Evolutionary conservation across 352 stramenopile species (phyloP).

Genomic region (Peronospora farinosa): DNA sequence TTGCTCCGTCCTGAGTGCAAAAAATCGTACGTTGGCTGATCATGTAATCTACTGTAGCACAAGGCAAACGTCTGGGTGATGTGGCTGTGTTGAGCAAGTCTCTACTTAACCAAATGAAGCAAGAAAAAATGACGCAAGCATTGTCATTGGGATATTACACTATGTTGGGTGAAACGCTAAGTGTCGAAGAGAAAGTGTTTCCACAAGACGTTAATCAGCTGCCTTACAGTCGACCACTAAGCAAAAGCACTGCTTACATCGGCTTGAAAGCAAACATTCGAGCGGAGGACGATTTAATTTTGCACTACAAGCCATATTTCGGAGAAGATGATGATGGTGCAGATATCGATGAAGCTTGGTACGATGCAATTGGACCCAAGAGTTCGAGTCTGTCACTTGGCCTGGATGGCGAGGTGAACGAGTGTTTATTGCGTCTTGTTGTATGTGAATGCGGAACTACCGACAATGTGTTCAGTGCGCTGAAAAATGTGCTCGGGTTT

Average conservation of each 20-base stretch:
- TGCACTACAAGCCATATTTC: slow-evolving; percentile 89
- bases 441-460: slow-evolving; percentile 46
- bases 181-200: slow-evolving; percentile 13
- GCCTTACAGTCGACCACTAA: slow-evolving; percentile 42
- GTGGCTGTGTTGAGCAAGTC: slow-evolving; percentile 27
- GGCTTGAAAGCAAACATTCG: slow-evolving; percentile 65
- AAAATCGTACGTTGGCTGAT: neutral
- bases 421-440: slow-evolving; percentile 64
- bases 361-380: slow-evolving; percentile 44
- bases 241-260: slow-evolving; percentile 57
- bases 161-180: slow-evolving; percentile 22
- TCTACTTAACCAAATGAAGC: slow-evolving; percentile 40
- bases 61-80: slow-evolving; percentile 15
- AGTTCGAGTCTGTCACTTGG: slow-evolving; percentile 36
- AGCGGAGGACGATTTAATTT: slow-evolving; percentile 83
- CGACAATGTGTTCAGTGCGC: slow-evolving; percentile 50
- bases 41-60: slow-evolving; percentile 8
- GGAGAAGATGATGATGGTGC: slow-evolving; percentile 85
- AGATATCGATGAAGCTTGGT: slow-evolving; percentile 66
- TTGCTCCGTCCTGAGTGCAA: neutral
- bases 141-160: slow-evolving; percentile 34
- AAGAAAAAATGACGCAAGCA: slow-evolving; percentile 23
- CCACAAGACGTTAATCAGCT: slow-evolving; percentile 33
- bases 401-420: slow-evolving; percentile 58
- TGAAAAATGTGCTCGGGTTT: slow-evolving; percentile 55